phyloP scores from a whole-genome alignment of 2,329 filamentous ascomycete genomes.

The Fusarium nematophilum region DNA sequence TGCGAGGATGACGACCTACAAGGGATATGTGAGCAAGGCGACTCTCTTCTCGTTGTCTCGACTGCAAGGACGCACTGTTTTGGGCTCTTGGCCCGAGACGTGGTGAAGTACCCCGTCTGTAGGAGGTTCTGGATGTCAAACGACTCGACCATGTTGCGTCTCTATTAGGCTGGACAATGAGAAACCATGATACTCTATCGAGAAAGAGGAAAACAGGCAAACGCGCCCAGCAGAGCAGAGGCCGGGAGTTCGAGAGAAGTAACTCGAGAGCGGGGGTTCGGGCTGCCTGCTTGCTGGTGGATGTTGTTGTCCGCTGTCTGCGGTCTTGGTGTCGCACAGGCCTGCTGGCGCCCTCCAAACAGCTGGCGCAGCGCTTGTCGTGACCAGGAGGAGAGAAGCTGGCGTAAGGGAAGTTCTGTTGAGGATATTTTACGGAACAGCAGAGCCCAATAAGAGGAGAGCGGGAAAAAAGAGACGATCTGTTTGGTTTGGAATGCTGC shows the following conservation, averaged over 20 bases:
- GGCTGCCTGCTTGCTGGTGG: conserved; percentile 16
- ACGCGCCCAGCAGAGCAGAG: conserved; percentile 21
- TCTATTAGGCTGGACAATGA: conserved; percentile 27
- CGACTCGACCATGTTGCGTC: conserved; percentile 55
- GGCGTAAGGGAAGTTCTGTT: conserved; percentile 7
- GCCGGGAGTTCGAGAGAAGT: conserved; percentile 2
- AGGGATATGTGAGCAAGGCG: conserved; percentile 24
- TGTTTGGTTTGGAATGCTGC: conserved; percentile 33
- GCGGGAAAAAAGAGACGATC: conserved; percentile 26
- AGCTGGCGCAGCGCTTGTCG: conserved; percentile 19
- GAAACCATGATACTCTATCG: conserved; percentile 40
- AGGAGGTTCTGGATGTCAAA: conserved; percentile 60
- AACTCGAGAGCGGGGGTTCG: not conserved
- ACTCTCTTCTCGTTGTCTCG: not conserved
- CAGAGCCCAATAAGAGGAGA: conserved; percentile 18
- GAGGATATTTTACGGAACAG: conserved; percentile 12
- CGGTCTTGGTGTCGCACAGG: conserved; percentile 38
- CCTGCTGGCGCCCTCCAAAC: conserved; percentile 28
- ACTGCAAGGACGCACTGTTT: conserved; percentile 39
- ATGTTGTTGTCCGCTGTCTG: conserved; percentile 20
- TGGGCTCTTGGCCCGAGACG: conserved; percentile 54
- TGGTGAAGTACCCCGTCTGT: conserved; percentile 62
- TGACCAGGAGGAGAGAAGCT: conserved; percentile 6
- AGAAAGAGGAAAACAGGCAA: conserved; percentile 13
- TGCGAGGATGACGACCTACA: conserved; percentile 33